phyloP scores from a whole-genome alignment of 345 rosid genomes.

The Linum trigynum region DNA sequence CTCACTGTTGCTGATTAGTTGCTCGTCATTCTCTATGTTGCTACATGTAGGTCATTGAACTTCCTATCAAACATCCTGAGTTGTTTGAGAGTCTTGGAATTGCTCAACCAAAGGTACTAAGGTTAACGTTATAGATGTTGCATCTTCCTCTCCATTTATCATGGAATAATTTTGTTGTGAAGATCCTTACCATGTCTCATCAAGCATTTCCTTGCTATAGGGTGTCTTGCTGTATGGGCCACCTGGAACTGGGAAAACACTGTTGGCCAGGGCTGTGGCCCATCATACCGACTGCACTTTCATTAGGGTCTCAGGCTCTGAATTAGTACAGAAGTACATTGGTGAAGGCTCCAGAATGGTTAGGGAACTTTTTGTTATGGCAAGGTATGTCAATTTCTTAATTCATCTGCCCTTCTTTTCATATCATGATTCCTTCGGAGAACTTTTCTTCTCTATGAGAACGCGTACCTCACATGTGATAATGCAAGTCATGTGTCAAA shows the following conservation, averaged over 20 bases:
- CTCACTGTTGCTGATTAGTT: slow-evolving; percentile 3
- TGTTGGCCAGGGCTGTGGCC: slow-evolving; percentile 97
- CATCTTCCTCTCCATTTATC: neutral
- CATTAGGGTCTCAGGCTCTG: slow-evolving; percentile 90
- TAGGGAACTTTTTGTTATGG: slow-evolving; percentile 97
- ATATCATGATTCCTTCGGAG: too few species aligned
- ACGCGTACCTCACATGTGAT: too few species aligned
- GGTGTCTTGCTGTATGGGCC: slow-evolving; percentile 96
- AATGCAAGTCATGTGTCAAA: too few species aligned
- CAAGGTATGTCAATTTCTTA: slow-evolving; percentile 48
- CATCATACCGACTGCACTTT: slow-evolving; percentile 36
- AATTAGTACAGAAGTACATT: slow-evolving; percentile 77
- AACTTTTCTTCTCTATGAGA: too few species aligned
- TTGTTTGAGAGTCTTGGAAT: slow-evolving; percentile 33
- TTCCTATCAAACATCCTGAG: slow-evolving; percentile 96
- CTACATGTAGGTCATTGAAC: slow-evolving; percentile 74
- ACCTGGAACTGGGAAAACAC: slow-evolving; percentile 22
- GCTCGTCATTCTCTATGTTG: neutral
- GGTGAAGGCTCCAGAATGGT: slow-evolving; percentile 51
- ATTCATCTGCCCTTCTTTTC: too few species aligned
- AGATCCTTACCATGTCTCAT: too few species aligned
- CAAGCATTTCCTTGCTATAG: slow-evolving; percentile 22
- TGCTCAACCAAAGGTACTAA: slow-evolving; percentile 88
- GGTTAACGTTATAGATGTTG: neutral
- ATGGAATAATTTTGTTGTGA: too few species aligned